phyloP scores from a whole-genome alignment of 139 green algal genomes.

The Chlorella sorokiniana region DNA sequence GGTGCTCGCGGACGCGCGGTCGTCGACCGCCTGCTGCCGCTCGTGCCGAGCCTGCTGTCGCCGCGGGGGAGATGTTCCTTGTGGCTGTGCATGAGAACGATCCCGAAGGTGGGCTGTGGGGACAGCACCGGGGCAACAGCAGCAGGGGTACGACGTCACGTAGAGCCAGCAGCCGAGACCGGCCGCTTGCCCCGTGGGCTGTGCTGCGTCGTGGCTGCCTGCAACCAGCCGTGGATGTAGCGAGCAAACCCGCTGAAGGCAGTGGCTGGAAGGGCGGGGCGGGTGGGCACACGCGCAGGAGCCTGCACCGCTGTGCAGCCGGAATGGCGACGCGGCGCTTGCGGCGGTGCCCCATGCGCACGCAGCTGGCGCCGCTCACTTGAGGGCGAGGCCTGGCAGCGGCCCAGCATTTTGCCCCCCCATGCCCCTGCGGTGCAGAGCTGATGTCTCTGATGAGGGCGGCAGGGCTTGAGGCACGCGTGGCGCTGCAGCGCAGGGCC shows the following conservation, averaged over 20 bases:
- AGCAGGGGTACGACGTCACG: not conserved
- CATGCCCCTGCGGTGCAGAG: constrained; percentile 19
- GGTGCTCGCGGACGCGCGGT: constrained; percentile 75
- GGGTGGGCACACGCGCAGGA: no score
- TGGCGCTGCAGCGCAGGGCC: constrained; percentile 56
- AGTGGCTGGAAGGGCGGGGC: no score
- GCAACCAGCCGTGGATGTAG: no score
- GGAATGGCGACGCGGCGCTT: no score
- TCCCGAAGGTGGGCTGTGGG: constrained; percentile 52
- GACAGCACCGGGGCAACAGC: no score
- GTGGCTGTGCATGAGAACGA: constrained; percentile 84
- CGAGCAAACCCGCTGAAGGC: no score
- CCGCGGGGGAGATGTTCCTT: constrained; percentile 62
- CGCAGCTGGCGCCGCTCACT: no score
- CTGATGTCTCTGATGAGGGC: constrained; percentile 14
- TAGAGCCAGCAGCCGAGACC: no score
- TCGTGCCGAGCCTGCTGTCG: constrained; percentile 63
- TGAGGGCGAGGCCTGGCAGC: no score
- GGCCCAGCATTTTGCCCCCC: not conserved
- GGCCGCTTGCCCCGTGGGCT: not conserved
- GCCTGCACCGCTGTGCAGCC: no score
- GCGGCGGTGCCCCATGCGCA: no score
- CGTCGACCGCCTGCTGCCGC: constrained; percentile 82
- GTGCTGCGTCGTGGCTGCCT: no score
- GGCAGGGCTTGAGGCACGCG: constrained; percentile 34